Evolutionary conservation across 495 filamentous ascomycete species (phyloP), one percentile per base, ranked within the genome.

Genomic region (Aspergillus ostianus): DNA sequence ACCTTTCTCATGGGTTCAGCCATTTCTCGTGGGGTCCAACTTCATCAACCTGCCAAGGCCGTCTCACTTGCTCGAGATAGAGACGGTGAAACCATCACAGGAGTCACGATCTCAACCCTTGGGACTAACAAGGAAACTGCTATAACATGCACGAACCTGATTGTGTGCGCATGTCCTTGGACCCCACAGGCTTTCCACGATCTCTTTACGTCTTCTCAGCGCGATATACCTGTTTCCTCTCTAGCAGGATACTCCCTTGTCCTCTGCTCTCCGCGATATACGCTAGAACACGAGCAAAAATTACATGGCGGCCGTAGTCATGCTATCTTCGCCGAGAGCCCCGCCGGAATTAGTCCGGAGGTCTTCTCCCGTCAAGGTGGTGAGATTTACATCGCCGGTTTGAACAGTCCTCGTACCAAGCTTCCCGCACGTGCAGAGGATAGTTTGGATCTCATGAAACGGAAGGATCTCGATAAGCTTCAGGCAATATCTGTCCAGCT

Each of bases 191-290:
- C 89, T 12, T 87, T 90, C 65, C 55, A 67, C 15, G 76, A 72
- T 3, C 78, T 94, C 18, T 93, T 94, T 66, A 85, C 84, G 0
- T 61, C 71, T 2, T 79, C 85, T 0, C 63, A 64, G 15, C 54
- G 77, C 17, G 67, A 71, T 27, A 56, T 91, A 4, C 81, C 84
- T 4, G 77, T 93, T 29, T 67, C 75, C 18, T 79, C 83, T 20
- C 73, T 94, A 6, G 88, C 89, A 6, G 90, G 90, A 0, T 85
- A 91, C 65, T 89, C 86, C 20, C 64, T 94, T 6, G 78, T 92
- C 9, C 62, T 93, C 9, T 80, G 76, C 53, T 86, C 86, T 3
- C 83, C 88, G 19, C 74, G 80, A 19, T 87, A 79, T 68, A 61
- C 72, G 29, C n/a, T 62, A 15, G 63, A 68, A 15, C 56, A 68